Percentiles rank a stretch among this genome's conserved stretches.
Conservation (phyloP, 768 basidiomycete species). For the Collybia sordida region DNA sequence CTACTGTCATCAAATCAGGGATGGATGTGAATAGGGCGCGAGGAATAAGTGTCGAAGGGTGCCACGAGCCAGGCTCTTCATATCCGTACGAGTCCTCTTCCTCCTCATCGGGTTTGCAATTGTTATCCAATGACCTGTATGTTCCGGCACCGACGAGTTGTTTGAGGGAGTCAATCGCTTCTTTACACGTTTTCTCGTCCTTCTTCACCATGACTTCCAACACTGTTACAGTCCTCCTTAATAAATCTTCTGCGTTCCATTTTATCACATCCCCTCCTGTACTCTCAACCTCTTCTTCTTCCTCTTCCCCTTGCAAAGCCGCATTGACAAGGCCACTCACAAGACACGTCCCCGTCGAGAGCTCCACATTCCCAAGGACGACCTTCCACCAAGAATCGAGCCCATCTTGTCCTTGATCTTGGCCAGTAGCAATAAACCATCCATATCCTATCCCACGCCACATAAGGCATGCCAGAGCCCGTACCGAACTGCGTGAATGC, state of each 20-base stretch:
- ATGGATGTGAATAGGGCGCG: constrained; percentile 52
- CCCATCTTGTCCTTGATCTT: constrained; percentile 18
- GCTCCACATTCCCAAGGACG: constrained; percentile 45
- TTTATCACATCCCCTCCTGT: constrained; percentile 14
- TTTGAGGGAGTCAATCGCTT: constrained; percentile 53
- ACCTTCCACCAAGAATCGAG: constrained; percentile 32
- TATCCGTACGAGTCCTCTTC: background rate
- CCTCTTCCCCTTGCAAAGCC: constrained; percentile 21
- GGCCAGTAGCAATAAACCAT: constrained; percentile 12
- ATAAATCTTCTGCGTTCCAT: constrained; percentile 13
- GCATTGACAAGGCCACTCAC: background rate
- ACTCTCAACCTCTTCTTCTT: constrained; percentile 4
- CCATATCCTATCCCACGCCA: constrained; percentile 69
- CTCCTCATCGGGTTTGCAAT: too few relatives aligned
- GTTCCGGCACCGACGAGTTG: constrained; percentile 27
- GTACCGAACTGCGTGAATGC: constrained; percentile 63
- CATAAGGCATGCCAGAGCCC: constrained; percentile 56
- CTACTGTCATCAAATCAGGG: constrained; percentile 54
- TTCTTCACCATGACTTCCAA: constrained; percentile 16
- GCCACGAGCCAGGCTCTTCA: background rate
- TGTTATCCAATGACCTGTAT: too few relatives aligned
- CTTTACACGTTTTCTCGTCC: constrained; percentile 48
- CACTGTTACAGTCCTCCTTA: background rate
- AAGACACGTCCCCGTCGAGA: constrained; percentile 22
- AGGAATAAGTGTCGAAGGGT: constrained; percentile 45